Percentiles rank a stretch among this genome's conserved stretches.
phyloP scores from a whole-genome alignment of 2,329 filamentous ascomycete genomes.

The Sphaerulina musiva region DNA sequence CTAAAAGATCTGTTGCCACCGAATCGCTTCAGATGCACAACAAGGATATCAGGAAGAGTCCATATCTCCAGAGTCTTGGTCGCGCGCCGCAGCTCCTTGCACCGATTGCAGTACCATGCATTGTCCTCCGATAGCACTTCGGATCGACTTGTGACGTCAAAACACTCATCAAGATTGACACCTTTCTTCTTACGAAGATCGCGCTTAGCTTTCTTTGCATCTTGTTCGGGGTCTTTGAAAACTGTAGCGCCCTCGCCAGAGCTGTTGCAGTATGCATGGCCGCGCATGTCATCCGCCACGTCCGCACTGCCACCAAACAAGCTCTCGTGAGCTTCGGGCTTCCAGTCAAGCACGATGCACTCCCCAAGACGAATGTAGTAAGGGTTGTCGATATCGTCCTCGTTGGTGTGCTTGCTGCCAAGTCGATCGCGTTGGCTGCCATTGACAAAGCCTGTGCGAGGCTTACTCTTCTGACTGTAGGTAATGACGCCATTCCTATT shows the following conservation, averaged over 20 bases:
- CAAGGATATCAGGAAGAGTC: constrained; percentile 91
- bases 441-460: neutral
- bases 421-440: neutral
- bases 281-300: constrained; percentile 49
- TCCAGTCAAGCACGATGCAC: constrained; percentile 83
- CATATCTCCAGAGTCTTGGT: constrained; percentile 96
- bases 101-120: constrained; percentile 94
- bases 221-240: constrained; percentile 52
- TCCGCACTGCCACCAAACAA: constrained; percentile 54
- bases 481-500: constrained; percentile 14
- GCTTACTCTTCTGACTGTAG: constrained; percentile 23
- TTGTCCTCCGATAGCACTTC: constrained; percentile 93
- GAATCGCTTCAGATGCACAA: constrained; percentile 93
- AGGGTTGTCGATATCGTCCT: constrained; percentile 23
- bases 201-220: constrained; percentile 57
- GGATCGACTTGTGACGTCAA: constrained; percentile 89
- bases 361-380: constrained; percentile 66
- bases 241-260: constrained; percentile 55
- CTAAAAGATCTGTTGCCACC: constrained; percentile 74
- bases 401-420: constrained; percentile 9
- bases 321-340: constrained; percentile 58
- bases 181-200: constrained; percentile 63
- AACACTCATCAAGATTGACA: constrained; percentile 79
- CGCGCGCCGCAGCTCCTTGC: constrained; percentile 86
- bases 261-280: constrained; percentile 45